Evolutionary conservation across 2,329 filamentous ascomycete species (phyloP).

Genomic region (Talaromyces sp.): DNA sequence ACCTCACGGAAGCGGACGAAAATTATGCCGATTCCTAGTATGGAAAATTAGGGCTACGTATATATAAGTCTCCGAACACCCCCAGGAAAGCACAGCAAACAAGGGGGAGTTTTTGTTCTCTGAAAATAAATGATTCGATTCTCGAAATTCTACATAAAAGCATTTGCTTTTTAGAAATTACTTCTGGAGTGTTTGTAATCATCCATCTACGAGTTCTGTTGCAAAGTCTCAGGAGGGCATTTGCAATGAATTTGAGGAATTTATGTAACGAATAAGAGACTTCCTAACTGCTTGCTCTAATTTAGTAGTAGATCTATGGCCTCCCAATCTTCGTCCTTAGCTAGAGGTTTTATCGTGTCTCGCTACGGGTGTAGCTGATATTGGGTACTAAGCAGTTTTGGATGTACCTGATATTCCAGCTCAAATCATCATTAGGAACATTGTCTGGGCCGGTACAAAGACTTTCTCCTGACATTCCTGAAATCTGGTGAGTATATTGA

Average conservation of each 20-base stretch:
- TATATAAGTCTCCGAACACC: neutral
- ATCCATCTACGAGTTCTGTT: neutral
- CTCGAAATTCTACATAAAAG: neutral
- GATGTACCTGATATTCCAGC: neutral
- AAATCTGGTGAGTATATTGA: no score
- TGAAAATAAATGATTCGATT: neutral
- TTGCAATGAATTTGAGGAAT: neutral
- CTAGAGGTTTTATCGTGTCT: neutral
- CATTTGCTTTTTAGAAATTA: neutral
- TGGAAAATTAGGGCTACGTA: conserved; percentile 4
- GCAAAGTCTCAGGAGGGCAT: neutral
- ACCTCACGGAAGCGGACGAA: neutral
- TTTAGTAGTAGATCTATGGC: no score
- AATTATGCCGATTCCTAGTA: neutral
- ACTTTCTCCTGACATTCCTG: no score
- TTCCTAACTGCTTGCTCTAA: neutral
- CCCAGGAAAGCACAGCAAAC: neutral
- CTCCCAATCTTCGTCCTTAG: neutral
- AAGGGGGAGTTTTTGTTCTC: neutral
- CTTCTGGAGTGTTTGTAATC: neutral
- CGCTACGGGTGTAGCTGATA: neutral
- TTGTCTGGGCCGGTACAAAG: no score
- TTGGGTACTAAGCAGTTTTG: neutral
- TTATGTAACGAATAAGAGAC: no score
- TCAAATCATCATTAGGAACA: no score